These are phyloP conservation scores for Phytomonas francai DNA, from an alignment of 208 protist genomes.

Conservation along the genomic window DNA sequence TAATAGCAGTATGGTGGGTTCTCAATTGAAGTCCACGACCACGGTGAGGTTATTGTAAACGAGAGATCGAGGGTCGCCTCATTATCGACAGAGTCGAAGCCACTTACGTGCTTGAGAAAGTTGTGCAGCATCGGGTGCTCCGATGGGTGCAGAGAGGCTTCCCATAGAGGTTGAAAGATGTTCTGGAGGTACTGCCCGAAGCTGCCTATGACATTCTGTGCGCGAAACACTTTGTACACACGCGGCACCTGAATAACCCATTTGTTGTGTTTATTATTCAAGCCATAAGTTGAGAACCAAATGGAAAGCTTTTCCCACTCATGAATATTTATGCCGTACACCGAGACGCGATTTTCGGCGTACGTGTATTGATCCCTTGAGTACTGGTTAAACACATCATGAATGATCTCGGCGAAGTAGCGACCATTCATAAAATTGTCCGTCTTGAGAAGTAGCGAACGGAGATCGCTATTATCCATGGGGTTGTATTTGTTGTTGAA, in stretches of 20 bases:
- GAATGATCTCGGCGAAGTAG: conserved; percentile 96
- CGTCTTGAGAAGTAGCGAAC: conserved; percentile 97
- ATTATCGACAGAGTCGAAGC: conserved; percentile 99
- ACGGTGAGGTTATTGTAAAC: conserved; percentile 77
- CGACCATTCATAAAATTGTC: conserved; percentile 97
- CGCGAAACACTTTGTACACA: conserved; percentile 92
- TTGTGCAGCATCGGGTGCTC: conserved; percentile 93
- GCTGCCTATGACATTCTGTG: conserved; percentile 83
- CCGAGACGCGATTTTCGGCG: conserved; percentile 89
- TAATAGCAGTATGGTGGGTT: conserved; percentile 99
- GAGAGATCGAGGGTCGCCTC: conserved; percentile 93
- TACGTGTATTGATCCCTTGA: conserved; percentile 94
- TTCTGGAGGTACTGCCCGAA: conserved; percentile 97
- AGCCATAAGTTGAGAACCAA: conserved; percentile 95
- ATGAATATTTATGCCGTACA: conserved; percentile 87
- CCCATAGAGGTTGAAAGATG: conserved; percentile 98
- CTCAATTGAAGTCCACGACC: conserved; percentile 88
- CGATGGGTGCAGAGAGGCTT: conserved; percentile 93
- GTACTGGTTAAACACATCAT: conserved; percentile 94
- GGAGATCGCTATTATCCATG: conserved; percentile 90
- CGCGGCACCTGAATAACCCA: conserved; percentile 98
- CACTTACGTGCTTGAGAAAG: conserved; percentile 95
- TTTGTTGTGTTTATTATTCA: conserved; percentile 94
- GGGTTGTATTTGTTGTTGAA: conserved; percentile 99
- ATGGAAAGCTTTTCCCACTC: conserved; percentile 95